A percentile compares a stretch with the other conserved stretches of the same genome.
These are phyloP conservation scores for Ophiostoma australiae DNA, from an alignment of 2,329 filamentous ascomycete species.

Conservation along the genomic window DNA sequence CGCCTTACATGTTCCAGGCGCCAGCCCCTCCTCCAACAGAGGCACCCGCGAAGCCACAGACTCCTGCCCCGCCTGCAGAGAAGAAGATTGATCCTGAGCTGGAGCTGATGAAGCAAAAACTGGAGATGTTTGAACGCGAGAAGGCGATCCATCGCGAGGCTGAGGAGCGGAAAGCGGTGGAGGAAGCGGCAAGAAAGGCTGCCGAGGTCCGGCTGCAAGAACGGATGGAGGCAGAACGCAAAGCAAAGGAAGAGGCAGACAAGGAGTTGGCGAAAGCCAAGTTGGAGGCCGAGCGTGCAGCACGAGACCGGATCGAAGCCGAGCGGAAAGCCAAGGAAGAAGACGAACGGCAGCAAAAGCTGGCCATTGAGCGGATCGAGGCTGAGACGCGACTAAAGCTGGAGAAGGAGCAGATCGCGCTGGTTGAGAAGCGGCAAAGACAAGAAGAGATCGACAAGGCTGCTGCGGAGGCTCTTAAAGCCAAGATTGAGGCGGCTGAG, in stretches of 20 bases:
- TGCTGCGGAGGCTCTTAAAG: slow-evolving; percentile 37
- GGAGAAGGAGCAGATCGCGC: neutral
- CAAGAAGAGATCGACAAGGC: slow-evolving; percentile 38
- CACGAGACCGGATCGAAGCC: slow-evolving; percentile 39
- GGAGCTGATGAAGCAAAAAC: slow-evolving; percentile 56
- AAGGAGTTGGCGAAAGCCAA: slow-evolving; percentile 46
- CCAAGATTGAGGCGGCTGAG: slow-evolving; percentile 44
- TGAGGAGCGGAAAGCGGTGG: neutral
- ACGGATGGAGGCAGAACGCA: slow-evolving; percentile 33
- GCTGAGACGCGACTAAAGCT: slow-evolving; percentile 3
- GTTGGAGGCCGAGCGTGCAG: slow-evolving; percentile 43
- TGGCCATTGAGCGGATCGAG: slow-evolving; percentile 14
- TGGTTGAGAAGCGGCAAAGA: slow-evolving; percentile 1
- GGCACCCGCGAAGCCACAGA: slow-evolving; percentile 35
- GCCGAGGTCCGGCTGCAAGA: slow-evolving; percentile 27
- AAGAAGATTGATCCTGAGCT: slow-evolving; percentile 51
- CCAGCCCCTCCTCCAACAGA: slow-evolving; percentile 44
- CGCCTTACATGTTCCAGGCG: slow-evolving; percentile 39
- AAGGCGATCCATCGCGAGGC: slow-evolving; percentile 37
- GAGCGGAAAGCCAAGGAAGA: slow-evolving; percentile 39
- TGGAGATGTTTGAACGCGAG: slow-evolving; percentile 47
- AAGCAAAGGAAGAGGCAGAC: slow-evolving; percentile 43
- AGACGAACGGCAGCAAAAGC: slow-evolving; percentile 29
- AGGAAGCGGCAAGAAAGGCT: neutral
- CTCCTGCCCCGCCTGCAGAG: slow-evolving; percentile 37